These are phyloP conservation scores for Pichia sp. DNA, from an alignment of 1,139 yeast genomes.

Conservation along the genomic window DNA sequence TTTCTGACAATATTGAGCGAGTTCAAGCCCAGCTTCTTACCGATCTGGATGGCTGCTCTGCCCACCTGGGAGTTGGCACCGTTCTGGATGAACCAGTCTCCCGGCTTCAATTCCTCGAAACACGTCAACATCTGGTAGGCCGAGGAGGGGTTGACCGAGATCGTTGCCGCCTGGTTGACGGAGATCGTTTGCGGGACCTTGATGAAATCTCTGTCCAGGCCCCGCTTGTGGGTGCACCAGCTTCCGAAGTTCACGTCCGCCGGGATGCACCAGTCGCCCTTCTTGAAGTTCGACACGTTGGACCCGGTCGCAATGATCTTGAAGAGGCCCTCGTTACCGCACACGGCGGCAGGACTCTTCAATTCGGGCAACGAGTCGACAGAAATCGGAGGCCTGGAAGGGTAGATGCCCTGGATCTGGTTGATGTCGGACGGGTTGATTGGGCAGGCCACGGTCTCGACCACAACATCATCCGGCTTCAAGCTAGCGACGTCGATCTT, in stretches of 20 bases:
- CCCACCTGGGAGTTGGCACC: constrained; percentile 98
- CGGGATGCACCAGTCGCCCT: constrained; percentile 95
- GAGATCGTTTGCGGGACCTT: constrained; percentile 46
- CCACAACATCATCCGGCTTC: constrained; percentile 45
- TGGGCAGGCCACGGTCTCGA: constrained; percentile 77
- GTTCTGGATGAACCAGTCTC: constrained; percentile 94
- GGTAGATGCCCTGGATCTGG: constrained; percentile 91
- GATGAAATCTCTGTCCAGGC: constrained; percentile 47
- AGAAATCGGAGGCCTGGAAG: constrained; percentile 68
- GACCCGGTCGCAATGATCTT: constrained; percentile 75
- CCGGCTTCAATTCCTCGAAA: constrained; percentile 48
- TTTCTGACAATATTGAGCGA: constrained; percentile 87
- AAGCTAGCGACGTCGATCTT: constrained; percentile 39
- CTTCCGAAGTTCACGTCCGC: constrained; percentile 81
- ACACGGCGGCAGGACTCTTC: constrained; percentile 61
- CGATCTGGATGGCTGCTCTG: constrained; percentile 88
- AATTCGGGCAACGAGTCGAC: constrained; percentile 45
- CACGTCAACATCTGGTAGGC: constrained; percentile 86
- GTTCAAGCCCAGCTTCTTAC: constrained; percentile 68
- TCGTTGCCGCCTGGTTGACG: constrained; percentile 76
- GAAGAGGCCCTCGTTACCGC: constrained; percentile 93
- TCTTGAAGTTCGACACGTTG: constrained; percentile 41
- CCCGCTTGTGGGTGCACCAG: constrained; percentile 82
- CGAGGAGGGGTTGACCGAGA: constrained; percentile 86
- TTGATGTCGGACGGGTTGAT: constrained; percentile 89